phyloP scores from a whole-genome alignment of 441 rosid genomes.

The Brassica hybrid region DNA sequence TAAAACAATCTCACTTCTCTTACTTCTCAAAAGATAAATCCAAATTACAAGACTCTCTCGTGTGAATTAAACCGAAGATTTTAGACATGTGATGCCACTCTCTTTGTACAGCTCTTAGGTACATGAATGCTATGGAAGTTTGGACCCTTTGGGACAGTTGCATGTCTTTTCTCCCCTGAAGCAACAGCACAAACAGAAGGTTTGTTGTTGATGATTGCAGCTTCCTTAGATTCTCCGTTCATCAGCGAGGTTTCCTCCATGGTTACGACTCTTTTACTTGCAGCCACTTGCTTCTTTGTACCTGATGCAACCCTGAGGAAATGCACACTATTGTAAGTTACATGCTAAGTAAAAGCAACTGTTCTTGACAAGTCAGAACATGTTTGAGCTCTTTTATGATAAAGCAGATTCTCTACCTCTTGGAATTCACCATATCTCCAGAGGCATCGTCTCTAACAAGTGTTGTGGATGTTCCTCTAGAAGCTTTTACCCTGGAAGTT shows the following conservation, averaged over 20 bases:
- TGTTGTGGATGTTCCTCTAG: conserved; percentile 26
- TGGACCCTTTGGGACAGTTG: conserved; percentile 44
- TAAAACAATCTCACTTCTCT: conserved; percentile 12
- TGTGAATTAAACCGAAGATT: conserved; percentile 2
- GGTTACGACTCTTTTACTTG: conserved; percentile 10
- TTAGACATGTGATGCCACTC: conserved; percentile 28
- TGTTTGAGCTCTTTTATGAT: conserved; percentile 9
- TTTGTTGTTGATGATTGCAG: conserved; percentile 30
- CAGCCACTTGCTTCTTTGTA: conserved; percentile 31
- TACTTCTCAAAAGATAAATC: neutral
- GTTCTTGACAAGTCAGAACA: neutral
- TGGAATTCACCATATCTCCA: conserved; percentile 7
- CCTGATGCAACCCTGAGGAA: conserved; percentile 31
- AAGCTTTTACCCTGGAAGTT: conserved; percentile 19
- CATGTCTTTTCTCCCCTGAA: conserved; percentile 36
- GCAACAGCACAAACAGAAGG: conserved; percentile 29
- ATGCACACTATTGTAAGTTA: neutral
- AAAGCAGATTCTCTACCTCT: conserved; percentile 25
- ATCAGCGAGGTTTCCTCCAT: neutral
- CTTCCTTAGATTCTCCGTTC: conserved; percentile 31
- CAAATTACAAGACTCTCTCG: neutral
- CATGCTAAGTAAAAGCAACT: neutral
- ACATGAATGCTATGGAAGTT: conserved; percentile 38
- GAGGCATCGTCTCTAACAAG: conserved; percentile 13
- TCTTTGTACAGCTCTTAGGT: conserved; percentile 42